These are phyloP conservation scores for Nakazawaea siamensis DNA, from an alignment of 805 yeast genomes.

Conservation along the genomic window DNA sequence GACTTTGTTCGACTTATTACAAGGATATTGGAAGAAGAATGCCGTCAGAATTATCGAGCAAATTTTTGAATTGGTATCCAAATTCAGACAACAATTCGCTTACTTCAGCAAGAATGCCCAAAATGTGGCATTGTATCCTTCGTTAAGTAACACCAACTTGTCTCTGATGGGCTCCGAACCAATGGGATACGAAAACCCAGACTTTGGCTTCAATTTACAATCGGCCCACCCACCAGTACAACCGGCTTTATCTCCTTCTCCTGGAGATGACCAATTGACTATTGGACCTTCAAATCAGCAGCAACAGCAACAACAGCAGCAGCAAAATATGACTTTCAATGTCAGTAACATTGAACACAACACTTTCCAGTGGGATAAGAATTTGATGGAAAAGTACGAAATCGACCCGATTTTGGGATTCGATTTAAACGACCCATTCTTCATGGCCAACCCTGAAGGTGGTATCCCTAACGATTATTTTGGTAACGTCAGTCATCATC, in stretches of 20 bases:
- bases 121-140: constrained; percentile 6
- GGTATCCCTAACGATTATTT: constrained; percentile 11
- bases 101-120: constrained; percentile 17
- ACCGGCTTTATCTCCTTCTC: neutral
- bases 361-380: constrained; percentile 9
- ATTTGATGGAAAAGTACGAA: constrained; percentile 11
- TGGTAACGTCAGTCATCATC: constrained; percentile 4
- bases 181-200: neutral
- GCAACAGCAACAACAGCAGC: constrained; percentile 1
- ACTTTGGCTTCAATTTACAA: neutral
- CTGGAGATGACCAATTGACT: neutral
- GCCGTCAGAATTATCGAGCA: constrained; percentile 22
- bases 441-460: constrained; percentile 35
- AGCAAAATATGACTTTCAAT: constrained; percentile 10
- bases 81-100: constrained; percentile 21
- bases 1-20: constrained; percentile 20
- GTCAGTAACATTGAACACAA: constrained; percentile 8
- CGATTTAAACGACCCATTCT: constrained; percentile 38
- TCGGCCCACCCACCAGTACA: neutral
- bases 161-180: neutral
- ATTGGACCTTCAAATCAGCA: neutral
- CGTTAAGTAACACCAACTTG: constrained; percentile 7
- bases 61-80: constrained; percentile 11
- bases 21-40: constrained; percentile 21
- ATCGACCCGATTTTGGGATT: constrained; percentile 32